Conservation (phyloP, 768 basidiomycete genomes). For the Hypholoma sublateritium region DNA sequence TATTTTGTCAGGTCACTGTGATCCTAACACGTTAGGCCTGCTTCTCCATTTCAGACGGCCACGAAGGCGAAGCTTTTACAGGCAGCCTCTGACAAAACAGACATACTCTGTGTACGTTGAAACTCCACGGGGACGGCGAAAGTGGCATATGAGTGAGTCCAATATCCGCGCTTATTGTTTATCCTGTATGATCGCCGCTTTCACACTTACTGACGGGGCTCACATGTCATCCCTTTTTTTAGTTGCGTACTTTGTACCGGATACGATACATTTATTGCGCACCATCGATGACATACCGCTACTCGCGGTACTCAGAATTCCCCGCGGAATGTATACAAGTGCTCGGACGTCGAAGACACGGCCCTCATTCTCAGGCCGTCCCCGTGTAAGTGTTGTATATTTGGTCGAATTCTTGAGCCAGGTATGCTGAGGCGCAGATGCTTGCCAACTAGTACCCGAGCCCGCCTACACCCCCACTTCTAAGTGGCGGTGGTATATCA, state of each 20-base stretch:
- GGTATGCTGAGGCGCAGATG: neutral
- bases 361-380: neutral
- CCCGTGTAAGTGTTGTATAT: neutral
- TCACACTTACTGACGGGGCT: neutral
- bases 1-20: conserved; percentile 36
- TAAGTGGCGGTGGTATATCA: neutral
- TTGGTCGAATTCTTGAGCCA: neutral
- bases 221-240: conserved; percentile 8
- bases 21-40: too few relatives aligned
- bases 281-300: conserved; percentile 61
- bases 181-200: neutral
- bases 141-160: conserved; percentile 77
- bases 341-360: conserved; percentile 53
- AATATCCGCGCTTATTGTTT: neutral
- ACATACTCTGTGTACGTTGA: conserved; percentile 79
- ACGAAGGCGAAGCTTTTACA: conserved; percentile 8
- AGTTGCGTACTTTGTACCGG: conserved; percentile 81
- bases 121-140: conserved; percentile 62
- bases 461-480: neutral
- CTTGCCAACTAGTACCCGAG: neutral
- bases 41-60: conserved; percentile 2
- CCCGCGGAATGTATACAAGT: conserved; percentile 61
- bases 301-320: conserved; percentile 54
- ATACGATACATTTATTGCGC: conserved; percentile 52
- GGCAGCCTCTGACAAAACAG: conserved; percentile 60